Percentiles rank a stretch among this genome's conserved stretches.
Evolutionary conservation across 345 rosid genomes (phyloP).

Genomic region (Mallotus nudiflorus): DNA sequence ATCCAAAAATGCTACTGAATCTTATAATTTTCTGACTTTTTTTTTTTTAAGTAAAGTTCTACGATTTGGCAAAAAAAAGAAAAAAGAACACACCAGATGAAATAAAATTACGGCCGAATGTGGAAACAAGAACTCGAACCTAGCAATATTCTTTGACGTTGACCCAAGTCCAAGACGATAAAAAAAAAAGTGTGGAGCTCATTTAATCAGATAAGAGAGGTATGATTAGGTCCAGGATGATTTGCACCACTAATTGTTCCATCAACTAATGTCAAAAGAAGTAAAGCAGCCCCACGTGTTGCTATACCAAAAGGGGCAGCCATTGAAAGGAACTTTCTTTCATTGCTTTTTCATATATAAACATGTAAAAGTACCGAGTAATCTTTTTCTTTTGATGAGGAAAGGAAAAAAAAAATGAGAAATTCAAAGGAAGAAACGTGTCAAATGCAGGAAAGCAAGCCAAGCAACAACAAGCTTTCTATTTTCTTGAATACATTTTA

Average conservation of each 20-base stretch:
- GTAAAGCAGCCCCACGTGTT: conserved; percentile 16
- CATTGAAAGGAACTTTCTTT: no score
- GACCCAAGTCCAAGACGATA: neutral
- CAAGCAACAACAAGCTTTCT: no score
- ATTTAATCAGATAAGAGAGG: neutral
- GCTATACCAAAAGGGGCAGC: neutral
- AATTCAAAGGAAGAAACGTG: neutral
- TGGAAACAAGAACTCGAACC: no score
- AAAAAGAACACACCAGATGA: no score
- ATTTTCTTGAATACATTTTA: neutral
- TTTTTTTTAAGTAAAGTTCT: no score
- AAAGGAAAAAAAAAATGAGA: neutral
- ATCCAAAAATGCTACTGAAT: no score
- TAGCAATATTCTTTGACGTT: no score
- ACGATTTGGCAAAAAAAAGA: no score
- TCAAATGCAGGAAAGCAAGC: neutral
- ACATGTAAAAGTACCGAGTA: conserved; percentile 11
- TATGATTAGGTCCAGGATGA: neutral
- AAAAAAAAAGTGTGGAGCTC: no score
- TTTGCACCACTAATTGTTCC: neutral
- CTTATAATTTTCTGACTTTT: no score
- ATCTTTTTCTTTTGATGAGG: neutral
- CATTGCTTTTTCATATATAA: neutral
- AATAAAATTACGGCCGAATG: no score
- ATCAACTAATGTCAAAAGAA: neutral